A percentile compares a stretch with the other conserved stretches of the same genome.
Evolutionary conservation across 2,329 filamentous ascomycete genomes (phyloP).

Genomic region (Penicillium olsonii): DNA sequence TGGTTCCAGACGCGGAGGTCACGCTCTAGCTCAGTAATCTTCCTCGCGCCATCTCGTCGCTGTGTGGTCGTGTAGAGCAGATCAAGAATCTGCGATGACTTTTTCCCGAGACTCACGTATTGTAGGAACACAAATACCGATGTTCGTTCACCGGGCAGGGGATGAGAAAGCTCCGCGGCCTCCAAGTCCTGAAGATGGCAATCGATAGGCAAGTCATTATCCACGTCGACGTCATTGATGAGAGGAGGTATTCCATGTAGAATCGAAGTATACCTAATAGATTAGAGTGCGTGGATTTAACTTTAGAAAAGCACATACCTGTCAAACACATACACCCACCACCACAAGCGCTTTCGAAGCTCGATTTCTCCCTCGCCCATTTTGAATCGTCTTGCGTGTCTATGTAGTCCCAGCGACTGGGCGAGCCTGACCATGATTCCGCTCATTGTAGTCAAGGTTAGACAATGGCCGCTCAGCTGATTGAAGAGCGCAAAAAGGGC

Average conservation of each 20-base stretch:
- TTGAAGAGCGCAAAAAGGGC: slow-evolving; percentile 6
- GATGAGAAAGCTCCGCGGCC: slow-evolving; percentile 2
- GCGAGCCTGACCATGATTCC: slow-evolving; percentile 8
- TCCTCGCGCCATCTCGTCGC: slow-evolving; percentile 7
- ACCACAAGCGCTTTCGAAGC: slow-evolving; percentile 10
- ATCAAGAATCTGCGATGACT: slow-evolving; percentile 4
- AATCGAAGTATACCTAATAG: not conserved
- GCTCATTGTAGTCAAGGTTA: slow-evolving; percentile 5
- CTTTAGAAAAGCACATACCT: not conserved
- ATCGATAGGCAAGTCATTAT: slow-evolving; percentile 10
- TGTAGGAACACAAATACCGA: slow-evolving; percentile 9
- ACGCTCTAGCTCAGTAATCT: slow-evolving; percentile 7
- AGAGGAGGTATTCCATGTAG: slow-evolving; percentile 7
- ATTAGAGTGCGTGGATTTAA: not conserved
- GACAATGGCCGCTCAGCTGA: slow-evolving; percentile 7
- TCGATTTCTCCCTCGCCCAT: slow-evolving; percentile 7
- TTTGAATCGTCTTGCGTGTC: slow-evolving; percentile 11
- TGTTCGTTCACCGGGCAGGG: slow-evolving; percentile 7
- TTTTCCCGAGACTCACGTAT: slow-evolving; percentile 8
- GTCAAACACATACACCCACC: slow-evolving; percentile 9
- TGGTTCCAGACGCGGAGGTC: slow-evolving; percentile 10
- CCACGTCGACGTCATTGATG: slow-evolving; percentile 11
- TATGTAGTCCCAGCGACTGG: slow-evolving; percentile 11
- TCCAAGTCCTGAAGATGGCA: slow-evolving; percentile 5
- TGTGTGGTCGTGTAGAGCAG: slow-evolving; percentile 11